phyloP scores from a whole-genome alignment of 352 stramenopile genomes.

The Globisporangium recalcitrans region DNA sequence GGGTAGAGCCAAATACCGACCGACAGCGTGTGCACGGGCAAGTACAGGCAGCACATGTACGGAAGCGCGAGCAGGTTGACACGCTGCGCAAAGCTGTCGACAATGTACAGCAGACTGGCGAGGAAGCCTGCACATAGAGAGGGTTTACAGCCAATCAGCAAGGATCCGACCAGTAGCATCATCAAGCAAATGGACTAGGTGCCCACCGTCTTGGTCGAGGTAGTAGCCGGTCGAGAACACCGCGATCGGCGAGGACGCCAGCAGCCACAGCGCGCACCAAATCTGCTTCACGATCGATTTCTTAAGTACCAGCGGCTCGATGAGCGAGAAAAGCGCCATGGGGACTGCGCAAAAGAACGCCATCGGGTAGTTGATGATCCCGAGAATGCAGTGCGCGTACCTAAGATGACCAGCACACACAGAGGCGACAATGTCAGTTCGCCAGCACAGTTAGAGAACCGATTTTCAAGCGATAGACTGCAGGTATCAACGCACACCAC shows the following conservation, averaged over 20 bases:
- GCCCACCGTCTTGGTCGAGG: slow-evolving; percentile 24
- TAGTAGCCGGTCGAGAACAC: slow-evolving; percentile 26
- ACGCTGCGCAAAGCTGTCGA: slow-evolving; percentile 44
- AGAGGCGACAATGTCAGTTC: slow-evolving; percentile 19
- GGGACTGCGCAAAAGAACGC: slow-evolving; percentile 60
- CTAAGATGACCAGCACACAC: slow-evolving; percentile 27
- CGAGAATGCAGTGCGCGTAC: slow-evolving; percentile 63
- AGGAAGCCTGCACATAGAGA: slow-evolving; percentile 4
- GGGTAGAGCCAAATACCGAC: slow-evolving; percentile 43
- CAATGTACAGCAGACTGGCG: slow-evolving; percentile 19
- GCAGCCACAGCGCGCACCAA: slow-evolving; percentile 39
- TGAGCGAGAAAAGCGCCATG: slow-evolving; percentile 55
- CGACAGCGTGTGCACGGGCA: slow-evolving; percentile 62
- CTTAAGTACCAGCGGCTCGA: slow-evolving; percentile 29
- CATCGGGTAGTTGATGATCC: slow-evolving; percentile 82
- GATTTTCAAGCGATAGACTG: neutral
- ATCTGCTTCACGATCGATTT: slow-evolving; percentile 22
- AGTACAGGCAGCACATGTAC: slow-evolving; percentile 67
- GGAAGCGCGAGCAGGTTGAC: slow-evolving; percentile 57
- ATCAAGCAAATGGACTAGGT: neutral
- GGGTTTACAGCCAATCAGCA: too few relatives aligned
- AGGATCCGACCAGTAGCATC: neutral
- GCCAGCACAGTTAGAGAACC: neutral
- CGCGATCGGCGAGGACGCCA: slow-evolving; percentile 44
- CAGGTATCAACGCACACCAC: slow-evolving; percentile 40